A percentile compares a stretch with the other conserved stretches of the same genome.
Conservation (phyloP, 495 filamentous ascomycete species). For the Neurospora africana region DNA sequence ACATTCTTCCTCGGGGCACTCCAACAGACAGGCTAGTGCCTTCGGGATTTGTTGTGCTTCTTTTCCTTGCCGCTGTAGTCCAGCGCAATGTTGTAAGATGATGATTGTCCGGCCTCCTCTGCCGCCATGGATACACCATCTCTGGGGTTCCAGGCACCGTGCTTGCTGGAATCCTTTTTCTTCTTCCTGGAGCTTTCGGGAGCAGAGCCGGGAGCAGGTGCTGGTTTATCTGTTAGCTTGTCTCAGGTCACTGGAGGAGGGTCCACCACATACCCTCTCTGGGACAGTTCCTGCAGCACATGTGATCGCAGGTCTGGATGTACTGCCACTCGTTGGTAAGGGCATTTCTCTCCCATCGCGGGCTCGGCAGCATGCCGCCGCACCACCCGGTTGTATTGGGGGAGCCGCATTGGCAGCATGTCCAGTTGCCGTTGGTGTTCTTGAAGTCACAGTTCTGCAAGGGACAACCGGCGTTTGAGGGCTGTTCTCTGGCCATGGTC, state of each 20-base stretch:
- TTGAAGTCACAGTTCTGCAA: constrained; percentile 33
- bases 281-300: constrained; percentile 31
- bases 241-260: neutral
- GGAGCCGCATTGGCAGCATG: constrained; percentile 31
- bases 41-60: neutral
- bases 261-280: constrained; percentile 18
- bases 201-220: neutral
- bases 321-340: constrained; percentile 23
- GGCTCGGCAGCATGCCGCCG: constrained; percentile 11
- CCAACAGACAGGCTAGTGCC: neutral
- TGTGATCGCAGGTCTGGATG: constrained; percentile 32
- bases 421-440: constrained; percentile 29
- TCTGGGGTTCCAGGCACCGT: neutral
- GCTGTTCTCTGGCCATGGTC: constrained; percentile 28
- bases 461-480: constrained; percentile 26
- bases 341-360: constrained; percentile 25
- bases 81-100: constrained; percentile 12
- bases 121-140: neutral
- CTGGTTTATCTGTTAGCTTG: neutral
- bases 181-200: constrained; percentile 3
- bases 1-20: neutral
- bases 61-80: constrained; percentile 13
- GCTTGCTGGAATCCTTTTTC: constrained; percentile 10
- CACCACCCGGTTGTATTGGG: constrained; percentile 34
- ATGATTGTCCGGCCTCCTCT: neutral